Percentiles rank a stretch among this genome's conserved stretches.
Evolutionary conservation across 495 filamentous ascomycete species (phyloP).

Genomic region (Penicillium steckii): DNA sequence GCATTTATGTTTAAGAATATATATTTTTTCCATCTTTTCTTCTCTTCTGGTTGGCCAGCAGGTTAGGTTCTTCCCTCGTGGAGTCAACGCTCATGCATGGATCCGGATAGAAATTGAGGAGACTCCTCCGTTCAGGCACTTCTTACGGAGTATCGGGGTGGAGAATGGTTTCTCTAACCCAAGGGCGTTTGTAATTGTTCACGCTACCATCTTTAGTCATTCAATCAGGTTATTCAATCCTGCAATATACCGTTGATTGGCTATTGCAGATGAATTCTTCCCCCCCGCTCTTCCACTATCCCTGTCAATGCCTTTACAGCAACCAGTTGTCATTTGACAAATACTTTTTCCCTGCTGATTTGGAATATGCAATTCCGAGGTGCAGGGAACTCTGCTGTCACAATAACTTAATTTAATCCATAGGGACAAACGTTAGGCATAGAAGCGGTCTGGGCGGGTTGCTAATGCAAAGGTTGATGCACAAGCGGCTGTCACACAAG

Average conservation of each 20-base stretch:
- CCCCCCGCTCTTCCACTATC: neutral
- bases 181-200: neutral
- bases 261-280: neutral
- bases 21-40: neutral
- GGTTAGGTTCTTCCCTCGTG: neutral
- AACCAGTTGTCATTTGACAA: neutral
- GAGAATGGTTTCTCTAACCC: neutral
- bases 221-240: too few species aligned
- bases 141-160: neutral
- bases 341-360: neutral
- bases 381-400: constrained; percentile 16
- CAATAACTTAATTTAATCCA: constrained; percentile 10
- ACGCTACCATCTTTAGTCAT: neutral
- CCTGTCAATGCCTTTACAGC: neutral
- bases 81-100: constrained; percentile 3
- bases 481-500: constrained; percentile 3
- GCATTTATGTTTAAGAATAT: too few species aligned
- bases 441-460: constrained; percentile 12
- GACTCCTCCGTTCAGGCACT: neutral
- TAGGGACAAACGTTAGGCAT: neutral
- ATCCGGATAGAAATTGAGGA: neutral
- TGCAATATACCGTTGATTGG: neutral
- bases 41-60: neutral
- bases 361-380: neutral
- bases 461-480: constrained; percentile 8